Conservation (phyloP, 2,329 filamentous ascomycete genomes). For the Penicillium verrucosum region DNA sequence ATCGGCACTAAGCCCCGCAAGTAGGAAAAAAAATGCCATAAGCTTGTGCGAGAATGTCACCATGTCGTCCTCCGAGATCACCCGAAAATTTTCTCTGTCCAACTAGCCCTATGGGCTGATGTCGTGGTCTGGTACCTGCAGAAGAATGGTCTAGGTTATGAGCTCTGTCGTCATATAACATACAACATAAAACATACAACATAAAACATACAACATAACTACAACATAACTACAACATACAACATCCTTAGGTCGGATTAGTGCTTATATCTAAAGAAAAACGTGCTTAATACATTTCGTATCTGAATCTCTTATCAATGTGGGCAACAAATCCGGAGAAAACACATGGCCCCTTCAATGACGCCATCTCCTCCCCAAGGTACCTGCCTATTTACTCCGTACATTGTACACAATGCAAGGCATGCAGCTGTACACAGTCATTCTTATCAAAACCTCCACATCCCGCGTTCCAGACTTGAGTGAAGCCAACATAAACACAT, state of each 20-base stretch:
- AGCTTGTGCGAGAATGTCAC: conserved; percentile 12
- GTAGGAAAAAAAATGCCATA: not conserved
- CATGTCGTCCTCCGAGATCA: conserved; percentile 19
- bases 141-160: conserved; percentile 12
- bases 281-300: not conserved
- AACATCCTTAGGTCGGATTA: not conserved
- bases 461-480: not conserved
- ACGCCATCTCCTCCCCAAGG: conserved; percentile 1
- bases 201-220: no score
- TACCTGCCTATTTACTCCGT: not conserved
- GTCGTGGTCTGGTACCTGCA: conserved; percentile 13
- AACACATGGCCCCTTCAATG: conserved; percentile 1
- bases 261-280: not conserved
- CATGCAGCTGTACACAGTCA: not conserved
- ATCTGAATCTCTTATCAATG: conserved; percentile 1
- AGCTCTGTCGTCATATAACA: conserved; percentile 6
- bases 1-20: conserved; percentile 24
- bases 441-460: not conserved
- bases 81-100: conserved; percentile 7
- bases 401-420: not conserved
- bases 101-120: conserved; percentile 5
- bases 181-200: no score
- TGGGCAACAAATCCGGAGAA: conserved; percentile 4
- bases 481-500: not conserved
- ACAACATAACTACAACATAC: not conserved